Conservation (phyloP, 1,139 yeast genomes). For the Geotrichum siamense region DNA sequence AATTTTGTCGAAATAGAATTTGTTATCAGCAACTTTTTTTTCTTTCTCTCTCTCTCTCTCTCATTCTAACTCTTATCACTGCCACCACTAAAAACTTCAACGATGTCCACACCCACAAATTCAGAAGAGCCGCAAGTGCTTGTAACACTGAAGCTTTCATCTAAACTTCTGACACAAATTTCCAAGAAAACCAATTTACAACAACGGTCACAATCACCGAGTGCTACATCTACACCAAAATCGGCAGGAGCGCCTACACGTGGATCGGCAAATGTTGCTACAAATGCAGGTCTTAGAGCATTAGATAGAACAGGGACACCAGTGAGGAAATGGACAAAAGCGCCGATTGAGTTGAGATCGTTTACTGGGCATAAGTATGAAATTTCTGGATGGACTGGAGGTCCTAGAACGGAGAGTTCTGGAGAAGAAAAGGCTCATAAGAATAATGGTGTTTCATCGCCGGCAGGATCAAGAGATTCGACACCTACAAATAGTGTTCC, state of each 20-base stretch:
- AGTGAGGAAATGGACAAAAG: conserved; percentile 47
- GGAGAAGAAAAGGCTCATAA: not conserved
- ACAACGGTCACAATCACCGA: not conserved
- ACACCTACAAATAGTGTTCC: conserved; percentile 9
- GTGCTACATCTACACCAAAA: conserved; percentile 1
- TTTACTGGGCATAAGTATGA: conserved; percentile 52
- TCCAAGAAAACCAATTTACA: not conserved
- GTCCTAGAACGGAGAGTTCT: conserved; percentile 7
- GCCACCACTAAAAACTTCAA: not conserved
- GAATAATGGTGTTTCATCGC: too few species aligned
- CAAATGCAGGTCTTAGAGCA: conserved; percentile 28
- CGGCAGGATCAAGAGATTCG: conserved; percentile 8
- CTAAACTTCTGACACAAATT: conserved; percentile 12
- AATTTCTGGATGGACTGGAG: conserved; percentile 41
- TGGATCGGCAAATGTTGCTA: conserved; percentile 20
- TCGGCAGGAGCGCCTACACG: conserved; percentile 7
- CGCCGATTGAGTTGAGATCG: conserved; percentile 44
- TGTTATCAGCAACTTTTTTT: too few species aligned
- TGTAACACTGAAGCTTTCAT: conserved; percentile 13
- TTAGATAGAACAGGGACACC: conserved; percentile 48
- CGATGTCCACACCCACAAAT: not conserved
- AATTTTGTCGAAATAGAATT: too few species aligned
- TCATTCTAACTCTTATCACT: not conserved
- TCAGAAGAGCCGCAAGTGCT: conserved; percentile 7
- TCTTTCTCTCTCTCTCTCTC: too few species aligned